Conservation (phyloP, 768 basidiomycete genomes). For the Russula compacta region DNA sequence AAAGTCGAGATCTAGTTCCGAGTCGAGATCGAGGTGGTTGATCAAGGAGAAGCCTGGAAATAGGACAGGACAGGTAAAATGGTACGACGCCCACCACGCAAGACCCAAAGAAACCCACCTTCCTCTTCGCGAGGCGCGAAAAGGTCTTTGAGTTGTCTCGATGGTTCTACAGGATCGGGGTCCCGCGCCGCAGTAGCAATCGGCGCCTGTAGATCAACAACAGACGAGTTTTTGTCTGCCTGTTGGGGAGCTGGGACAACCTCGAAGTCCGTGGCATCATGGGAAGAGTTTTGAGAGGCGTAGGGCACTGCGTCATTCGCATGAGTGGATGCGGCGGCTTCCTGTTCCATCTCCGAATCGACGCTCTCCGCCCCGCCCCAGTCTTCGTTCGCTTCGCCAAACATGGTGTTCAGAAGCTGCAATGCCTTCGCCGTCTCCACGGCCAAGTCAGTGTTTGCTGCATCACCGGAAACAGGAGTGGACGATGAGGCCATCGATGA, state of each 20-base stretch:
- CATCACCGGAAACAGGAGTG: neutral
- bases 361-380: conserved; percentile 56
- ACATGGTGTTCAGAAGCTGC: conserved; percentile 43
- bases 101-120: conserved; percentile 32
- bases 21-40: conserved; percentile 62
- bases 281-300: conserved; percentile 20
- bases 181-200: neutral
- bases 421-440: conserved; percentile 41
- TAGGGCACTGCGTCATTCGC: conserved; percentile 11
- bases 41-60: conserved; percentile 68
- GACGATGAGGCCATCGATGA: neutral
- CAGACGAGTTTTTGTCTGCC: neutral
- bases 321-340: conserved; percentile 20
- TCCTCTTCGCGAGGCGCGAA: conserved; percentile 64
- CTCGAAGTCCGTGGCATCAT: conserved; percentile 23
- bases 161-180: neutral
- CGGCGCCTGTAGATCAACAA: neutral
- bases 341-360: conserved; percentile 47
- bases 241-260: conserved; percentile 1
- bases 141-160: conserved; percentile 52
- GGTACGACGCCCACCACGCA: neutral
- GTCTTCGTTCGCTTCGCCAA: conserved; percentile 37
- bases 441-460: conserved; percentile 25
- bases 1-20: conserved; percentile 50
- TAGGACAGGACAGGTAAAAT: neutral